Base-by-base conservation (phyloP, 768 basidiomycete species). In the Phylloporus scabripes region DNA sequence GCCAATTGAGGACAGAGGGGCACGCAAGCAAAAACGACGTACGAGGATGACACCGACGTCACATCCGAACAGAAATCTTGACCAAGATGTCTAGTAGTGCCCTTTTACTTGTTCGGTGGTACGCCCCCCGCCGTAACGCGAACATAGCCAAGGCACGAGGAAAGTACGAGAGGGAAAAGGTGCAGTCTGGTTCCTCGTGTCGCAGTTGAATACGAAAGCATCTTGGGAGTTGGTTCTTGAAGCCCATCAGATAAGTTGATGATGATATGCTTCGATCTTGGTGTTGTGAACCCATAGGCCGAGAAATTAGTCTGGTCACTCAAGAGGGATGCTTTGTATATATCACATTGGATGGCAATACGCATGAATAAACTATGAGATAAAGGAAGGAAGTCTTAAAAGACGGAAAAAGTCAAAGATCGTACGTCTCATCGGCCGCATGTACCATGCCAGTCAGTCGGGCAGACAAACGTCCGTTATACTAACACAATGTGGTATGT, bases 31-130 rank as follows among this genome's bases (percentile, higher is more conserved):
- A 31, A 17, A 40, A 14, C 5, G 4, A 62, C 75, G 45, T 52
- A 84, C 82, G 48, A 84, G 86, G 52, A 86, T 85, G 47, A 87
- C 81, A 63, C 85, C 83, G 61, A 87, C 84, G 54, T 87, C 84
- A 63, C 86, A 87, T 52, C 85, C 83, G 48, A 85, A 86, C 8
- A 85, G 65, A 62, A 83, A 85, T 10, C 81, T 82, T 56, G 33
- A 4, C 5, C 14, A 36, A 9, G 6, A 46, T n/a, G 23, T 57
- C 24, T 10, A 33, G 17, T 6, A 85, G 77, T 9, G 83, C 82
- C 64, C 75, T 78, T 47, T 68, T 73, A 62, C 81, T 85, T n/a
- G 76, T 82, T 36, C 80, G 78, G 5, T 23, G 21, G 21, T 23
- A 23, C 21, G 21, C 21, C n/a, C n/a, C n/a, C 21, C 21, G 21